A percentile compares a stretch with the other conserved stretches of the same genome.
These are phyloP conservation scores for Aspergillus leporis DNA, from an alignment of 495 filamentous ascomycete genomes.

Conservation along the genomic window DNA sequence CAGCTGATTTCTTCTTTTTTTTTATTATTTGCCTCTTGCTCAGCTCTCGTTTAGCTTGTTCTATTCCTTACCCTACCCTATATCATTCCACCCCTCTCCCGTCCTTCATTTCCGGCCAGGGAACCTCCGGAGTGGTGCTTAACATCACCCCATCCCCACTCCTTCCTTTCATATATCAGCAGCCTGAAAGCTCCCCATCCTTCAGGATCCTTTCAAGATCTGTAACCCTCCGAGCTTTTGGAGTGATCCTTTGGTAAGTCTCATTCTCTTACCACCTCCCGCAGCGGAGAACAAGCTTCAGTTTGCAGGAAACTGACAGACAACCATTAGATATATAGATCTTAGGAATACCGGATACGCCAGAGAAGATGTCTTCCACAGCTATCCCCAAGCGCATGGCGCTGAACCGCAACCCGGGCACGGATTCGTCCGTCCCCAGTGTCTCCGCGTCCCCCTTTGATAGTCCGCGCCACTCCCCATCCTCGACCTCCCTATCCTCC, in stretches of 20 bases:
- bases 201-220: constrained; percentile 9
- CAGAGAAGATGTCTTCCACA: constrained; percentile 55
- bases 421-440: constrained; percentile 61
- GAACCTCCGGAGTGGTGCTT: constrained; percentile 13
- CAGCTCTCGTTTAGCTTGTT: constrained; percentile 13
- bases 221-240: not conserved
- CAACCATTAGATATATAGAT: not conserved
- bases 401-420: constrained; percentile 50
- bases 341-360: not conserved
- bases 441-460: constrained; percentile 64
- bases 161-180: constrained; percentile 12
- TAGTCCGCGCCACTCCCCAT: constrained; percentile 75
- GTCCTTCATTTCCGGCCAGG: constrained; percentile 8
- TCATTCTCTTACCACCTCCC: not conserved
- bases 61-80: constrained; percentile 7
- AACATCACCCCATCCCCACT: constrained; percentile 10
- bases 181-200: constrained; percentile 8
- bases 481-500: constrained; percentile 88
- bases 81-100: constrained; percentile 5
- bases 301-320: not conserved
- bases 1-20: constrained; percentile 2
- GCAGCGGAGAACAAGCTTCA: not conserved
- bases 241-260: constrained; percentile 13
- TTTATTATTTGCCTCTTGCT: constrained; percentile 8
- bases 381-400: constrained; percentile 55